These are phyloP conservation scores for Microsporum audouinii DNA, from an alignment of 2,329 filamentous ascomycete species.

Conservation along the genomic window DNA sequence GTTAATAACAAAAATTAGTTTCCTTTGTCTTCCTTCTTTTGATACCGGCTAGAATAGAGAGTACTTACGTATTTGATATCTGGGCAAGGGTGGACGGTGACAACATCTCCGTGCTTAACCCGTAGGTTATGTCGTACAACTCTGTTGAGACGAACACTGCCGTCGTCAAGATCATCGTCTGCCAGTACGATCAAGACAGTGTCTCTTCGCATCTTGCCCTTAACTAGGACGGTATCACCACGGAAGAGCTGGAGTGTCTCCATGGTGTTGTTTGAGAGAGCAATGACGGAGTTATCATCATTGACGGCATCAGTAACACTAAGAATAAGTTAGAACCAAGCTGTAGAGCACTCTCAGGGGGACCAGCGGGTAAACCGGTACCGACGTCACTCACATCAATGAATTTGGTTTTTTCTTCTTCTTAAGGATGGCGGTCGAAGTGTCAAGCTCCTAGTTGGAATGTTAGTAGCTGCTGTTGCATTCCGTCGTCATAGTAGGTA, in stretches of 20 bases:
- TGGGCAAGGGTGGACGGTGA: constrained; percentile 93
- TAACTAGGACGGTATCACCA: constrained; percentile 93
- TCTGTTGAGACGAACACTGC: constrained; percentile 93
- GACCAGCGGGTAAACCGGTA: not conserved
- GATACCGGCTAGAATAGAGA: not conserved
- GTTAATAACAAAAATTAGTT: constrained; percentile 15
- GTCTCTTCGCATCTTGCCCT: constrained; percentile 99
- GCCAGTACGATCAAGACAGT: constrained; percentile 95
- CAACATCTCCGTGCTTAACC: constrained; percentile 95
- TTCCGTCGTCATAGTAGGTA: constrained; percentile 15
- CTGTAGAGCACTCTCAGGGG: not conserved
- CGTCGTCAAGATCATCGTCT: constrained; percentile 96
- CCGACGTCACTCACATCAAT: constrained; percentile 59
- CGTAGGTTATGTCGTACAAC: constrained; percentile 96
- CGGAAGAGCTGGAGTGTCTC: constrained; percentile 96
- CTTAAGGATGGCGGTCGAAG: constrained; percentile 91
- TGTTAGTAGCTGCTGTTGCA: constrained; percentile 18
- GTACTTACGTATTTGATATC: constrained; percentile 97
- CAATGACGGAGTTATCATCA: constrained; percentile 99
- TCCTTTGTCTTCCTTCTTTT: not conserved
- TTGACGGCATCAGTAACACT: constrained; percentile 97
- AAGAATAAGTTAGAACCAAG: constrained; percentile 24
- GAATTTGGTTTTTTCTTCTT: constrained; percentile 99
- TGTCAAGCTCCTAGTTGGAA: constrained; percentile 65
- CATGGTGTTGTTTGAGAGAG: constrained; percentile 97